These are phyloP conservation scores for Sarcocystis neurona DNA, from an alignment of 169 alveolate species.

Conservation along the genomic window DNA sequence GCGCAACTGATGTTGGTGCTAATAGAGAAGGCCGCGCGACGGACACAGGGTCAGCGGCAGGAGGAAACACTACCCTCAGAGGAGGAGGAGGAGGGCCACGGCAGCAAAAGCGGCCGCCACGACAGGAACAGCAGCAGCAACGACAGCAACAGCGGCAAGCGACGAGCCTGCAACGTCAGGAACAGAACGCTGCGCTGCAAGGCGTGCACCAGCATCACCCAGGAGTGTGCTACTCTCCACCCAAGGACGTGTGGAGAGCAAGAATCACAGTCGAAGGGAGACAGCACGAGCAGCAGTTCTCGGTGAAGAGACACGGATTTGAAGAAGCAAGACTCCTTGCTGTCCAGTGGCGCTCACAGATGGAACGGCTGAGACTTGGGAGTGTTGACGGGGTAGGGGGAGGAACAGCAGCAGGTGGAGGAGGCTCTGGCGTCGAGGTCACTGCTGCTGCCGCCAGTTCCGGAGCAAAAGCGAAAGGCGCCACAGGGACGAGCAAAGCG, in stretches of 20 bases:
- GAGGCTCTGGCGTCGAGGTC: neutral
- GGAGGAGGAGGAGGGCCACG: too few species aligned
- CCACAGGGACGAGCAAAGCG: too few species aligned
- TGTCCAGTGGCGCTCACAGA: slow-evolving; percentile 34
- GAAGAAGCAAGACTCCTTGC: slow-evolving; percentile 46
- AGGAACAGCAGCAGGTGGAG: neutral
- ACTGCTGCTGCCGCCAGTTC: neutral
- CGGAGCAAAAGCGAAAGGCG: too few species aligned
- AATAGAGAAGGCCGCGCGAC: too few species aligned
- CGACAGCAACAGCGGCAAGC: too few species aligned
- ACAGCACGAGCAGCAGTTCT: slow-evolving; percentile 54
- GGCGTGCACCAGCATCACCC: slow-evolving; percentile 16
- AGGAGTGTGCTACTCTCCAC: slow-evolving; percentile 51
- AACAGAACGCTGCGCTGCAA: neutral
- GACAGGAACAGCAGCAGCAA: too few species aligned
- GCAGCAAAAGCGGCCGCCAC: too few species aligned
- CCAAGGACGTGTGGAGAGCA: slow-evolving; percentile 59
- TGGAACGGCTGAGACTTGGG: slow-evolving; percentile 20
- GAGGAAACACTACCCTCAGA: too few species aligned
- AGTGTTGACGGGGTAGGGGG: too few species aligned
- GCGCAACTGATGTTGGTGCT: too few species aligned
- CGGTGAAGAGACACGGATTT: slow-evolving; percentile 50
- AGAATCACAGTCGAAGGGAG: slow-evolving; percentile 47
- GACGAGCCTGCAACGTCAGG: too few species aligned
- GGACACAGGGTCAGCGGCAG: too few species aligned